Evolutionary conservation across 257 asterid species (phyloP), one percentile per base, ranked within the genome.

Genomic region (Fraxinus cuspidata): DNA sequence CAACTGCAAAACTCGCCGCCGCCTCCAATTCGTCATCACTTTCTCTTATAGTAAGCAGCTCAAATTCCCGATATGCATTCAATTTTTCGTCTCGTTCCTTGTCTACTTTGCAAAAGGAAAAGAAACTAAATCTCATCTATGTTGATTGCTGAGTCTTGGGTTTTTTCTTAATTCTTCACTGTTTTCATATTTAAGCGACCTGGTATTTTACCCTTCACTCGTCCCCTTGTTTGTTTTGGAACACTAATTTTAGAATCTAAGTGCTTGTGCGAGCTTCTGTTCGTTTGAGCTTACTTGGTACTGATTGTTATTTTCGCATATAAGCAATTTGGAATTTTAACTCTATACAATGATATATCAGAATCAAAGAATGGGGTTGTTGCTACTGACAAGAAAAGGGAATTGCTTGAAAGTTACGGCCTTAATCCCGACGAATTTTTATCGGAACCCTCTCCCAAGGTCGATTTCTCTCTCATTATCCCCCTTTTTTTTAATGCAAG

Each of bases 331-430:
- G 7, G 18, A 10, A 63, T 16, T 63, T 21, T 63, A 63, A 63
- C 68, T 11, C 68, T 60, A 9, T 65, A 31, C 37, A 23, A 35
- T 70, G 1, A 40, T 71, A 0, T 77, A 49, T 66, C 89, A 96
- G 99, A 88, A 82, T 83, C 96, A 65, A 88, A 77, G 68, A 87
- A 74, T 51, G 93, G 83, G 76, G 49, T 32, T 13, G 76, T 82
- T 1, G 80, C 83, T 68, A 72, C 74, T 73, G 94, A 89, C 34
- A 72, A 86, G 84, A 87, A 87, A 72, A 85, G 97, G 35, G 92
- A 92, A 84, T 80, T 90, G 40, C 89, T 96, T 66, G 94, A 96
- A 80, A 86, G 77, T 68, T 92, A 89, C 78, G 98, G 98, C 69
- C 85, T 93, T 29, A 84, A 93, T 83, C 97, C 94, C 3, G 97